Evolutionary conservation across 2,329 filamentous ascomycete species (phyloP), one percentile per base, ranked within the genome.

Genomic region (Nigrospora sphaerica): DNA sequence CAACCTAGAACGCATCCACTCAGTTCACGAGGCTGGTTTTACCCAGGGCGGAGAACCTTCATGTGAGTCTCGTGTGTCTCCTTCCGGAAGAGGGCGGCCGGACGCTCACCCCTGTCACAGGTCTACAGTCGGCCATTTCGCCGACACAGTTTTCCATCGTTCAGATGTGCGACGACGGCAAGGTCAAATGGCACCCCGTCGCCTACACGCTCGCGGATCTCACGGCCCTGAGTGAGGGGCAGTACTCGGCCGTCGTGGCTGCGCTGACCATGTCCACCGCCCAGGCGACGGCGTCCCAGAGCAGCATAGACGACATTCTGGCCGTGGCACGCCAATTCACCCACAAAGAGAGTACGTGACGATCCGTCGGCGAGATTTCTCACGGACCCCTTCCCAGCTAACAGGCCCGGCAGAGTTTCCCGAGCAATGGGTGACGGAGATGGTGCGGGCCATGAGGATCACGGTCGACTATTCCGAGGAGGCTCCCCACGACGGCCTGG

Each of bases 401-500:
- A 28, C 14, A 3, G 5, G n/a, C 12, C 18, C 17, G 11, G 11
- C 39, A 83, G 78, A 75, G 43, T 81, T 86, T 52, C 70, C 80
- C 45, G 72, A 74, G 37, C 73, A 82, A 48, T 82, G 83, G 72
- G 69, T 87, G 44, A 74, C 72, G 36, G 83, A 87, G 52, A 70
- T 90, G 12, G 81, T 88, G 44, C 75, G 79, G 36, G 80, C 86
- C 47, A 70, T 91, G 44, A 85, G 83, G 51, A 74, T 88, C 31
- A 81, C 83, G 42, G 80, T 91, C 41, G 92, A 97, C 66, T 95
- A 91, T 59, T 86, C 88, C 0, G 78, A 87, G 42, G 88, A 95
- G 49, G 71, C 80, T 2, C 77, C 80, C 39, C 80, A 86, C 54
- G 83, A 92, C 60, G 75, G 83, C 48, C 70, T 95, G 32, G 78